phyloP scores from a whole-genome alignment of 1,284 basidiomycete species.

The Boletus smithii region DNA sequence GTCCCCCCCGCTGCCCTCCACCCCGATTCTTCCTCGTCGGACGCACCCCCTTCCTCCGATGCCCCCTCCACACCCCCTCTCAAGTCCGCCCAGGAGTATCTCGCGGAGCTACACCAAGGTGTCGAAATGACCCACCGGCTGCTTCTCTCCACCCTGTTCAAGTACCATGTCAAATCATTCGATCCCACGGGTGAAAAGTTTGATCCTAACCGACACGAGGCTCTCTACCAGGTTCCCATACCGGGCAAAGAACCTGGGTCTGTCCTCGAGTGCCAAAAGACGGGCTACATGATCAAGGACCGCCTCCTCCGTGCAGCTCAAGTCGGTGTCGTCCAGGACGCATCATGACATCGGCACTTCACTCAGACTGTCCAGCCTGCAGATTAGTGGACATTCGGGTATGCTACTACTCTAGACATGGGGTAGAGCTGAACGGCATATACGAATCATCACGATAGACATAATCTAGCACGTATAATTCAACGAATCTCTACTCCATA shows the following conservation, averaged over 20 bases:
- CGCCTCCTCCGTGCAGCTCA: conserved; percentile 91
- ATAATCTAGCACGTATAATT: conserved; percentile 36
- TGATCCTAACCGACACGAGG: conserved; percentile 94
- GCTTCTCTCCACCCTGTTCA: conserved; percentile 85
- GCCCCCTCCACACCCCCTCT: conserved; percentile 31
- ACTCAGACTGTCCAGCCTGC: not conserved
- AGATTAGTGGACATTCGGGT: conserved; percentile 12
- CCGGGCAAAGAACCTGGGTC: conserved; percentile 85
- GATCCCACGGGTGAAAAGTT: conserved; percentile 92
- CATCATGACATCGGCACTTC: conserved; percentile 47
- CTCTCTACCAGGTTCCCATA: conserved; percentile 92
- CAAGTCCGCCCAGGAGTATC: conserved; percentile 57
- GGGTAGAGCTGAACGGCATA: conserved; percentile 11
- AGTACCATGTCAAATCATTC: conserved; percentile 88
- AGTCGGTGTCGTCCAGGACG: conserved; percentile 89
- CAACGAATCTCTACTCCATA: conserved; percentile 80
- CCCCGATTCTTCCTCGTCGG: conserved; percentile 25
- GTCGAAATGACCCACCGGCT: conserved; percentile 92
- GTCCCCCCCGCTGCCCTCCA: conserved; percentile 60
- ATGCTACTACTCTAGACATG: conserved; percentile 20
- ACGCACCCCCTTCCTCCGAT: conserved; percentile 28
- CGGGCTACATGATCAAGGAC: conserved; percentile 90
- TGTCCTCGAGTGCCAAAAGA: conserved; percentile 89
- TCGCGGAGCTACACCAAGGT: conserved; percentile 77
- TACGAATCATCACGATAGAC: conserved; percentile 33